Percentiles rank a stretch among this genome's conserved stretches.
These are phyloP conservation scores for Diplodia intermedia DNA, from an alignment of 2,329 filamentous ascomycete genomes.

Conservation along the genomic window DNA sequence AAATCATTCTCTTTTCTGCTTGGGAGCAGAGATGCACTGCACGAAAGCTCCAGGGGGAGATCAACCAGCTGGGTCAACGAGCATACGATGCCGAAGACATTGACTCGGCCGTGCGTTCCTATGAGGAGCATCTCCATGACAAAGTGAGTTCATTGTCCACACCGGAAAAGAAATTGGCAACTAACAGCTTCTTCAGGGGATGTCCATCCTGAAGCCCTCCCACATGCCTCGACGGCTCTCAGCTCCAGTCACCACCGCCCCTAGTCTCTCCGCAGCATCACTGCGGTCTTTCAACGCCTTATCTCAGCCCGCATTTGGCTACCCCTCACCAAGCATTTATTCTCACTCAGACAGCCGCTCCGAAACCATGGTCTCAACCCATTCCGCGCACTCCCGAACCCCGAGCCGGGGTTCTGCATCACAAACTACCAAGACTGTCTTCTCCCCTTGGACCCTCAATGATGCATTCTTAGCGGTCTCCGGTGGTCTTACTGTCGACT, in stretches of 20 bases:
- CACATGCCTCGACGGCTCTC: conserved; percentile 9
- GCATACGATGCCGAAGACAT: conserved; percentile 13
- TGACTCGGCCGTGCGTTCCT: conserved; percentile 9
- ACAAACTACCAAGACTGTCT: not conserved
- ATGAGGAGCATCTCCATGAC: conserved; percentile 13
- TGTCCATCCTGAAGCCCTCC: not conserved
- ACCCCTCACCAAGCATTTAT: conserved; percentile 18
- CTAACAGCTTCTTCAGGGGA: not conserved
- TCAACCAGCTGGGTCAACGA: conserved; percentile 29
- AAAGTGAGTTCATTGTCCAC: not conserved
- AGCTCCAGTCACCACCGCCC: not conserved
- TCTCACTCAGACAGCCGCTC: conserved; percentile 14
- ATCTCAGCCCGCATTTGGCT: not conserved
- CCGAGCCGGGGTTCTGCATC: not conserved
- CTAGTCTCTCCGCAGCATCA: not conserved
- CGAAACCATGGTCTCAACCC: conserved; percentile 17
- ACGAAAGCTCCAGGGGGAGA: conserved; percentile 26
- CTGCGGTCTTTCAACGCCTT: conserved; percentile 1
- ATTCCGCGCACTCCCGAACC: not conserved
- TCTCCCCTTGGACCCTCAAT: conserved; percentile 27
- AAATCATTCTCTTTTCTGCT: conserved; percentile 38
- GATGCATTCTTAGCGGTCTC: conserved; percentile 38
- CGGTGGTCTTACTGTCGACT: conserved; percentile 37
- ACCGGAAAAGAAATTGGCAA: too few species aligned
- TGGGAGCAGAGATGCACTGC: conserved; percentile 39